Percentiles rank a stretch among this genome's conserved stretches.
Conservation (phyloP, 2,329 filamentous ascomycete species). For the Penicillium psychrosexuale region DNA sequence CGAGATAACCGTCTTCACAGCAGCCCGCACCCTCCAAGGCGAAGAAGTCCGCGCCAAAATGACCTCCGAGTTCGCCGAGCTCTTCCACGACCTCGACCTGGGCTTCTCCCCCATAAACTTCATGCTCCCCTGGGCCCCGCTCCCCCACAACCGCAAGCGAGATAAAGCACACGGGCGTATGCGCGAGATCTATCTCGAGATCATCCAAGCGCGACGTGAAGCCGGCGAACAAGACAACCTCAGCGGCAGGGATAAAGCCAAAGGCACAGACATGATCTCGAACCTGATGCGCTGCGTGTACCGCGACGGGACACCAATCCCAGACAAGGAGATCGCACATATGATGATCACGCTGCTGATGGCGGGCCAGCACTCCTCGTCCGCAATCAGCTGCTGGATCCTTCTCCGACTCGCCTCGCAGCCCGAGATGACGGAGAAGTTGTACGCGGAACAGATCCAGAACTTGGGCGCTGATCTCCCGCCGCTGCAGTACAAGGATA, state of each 20-base stretch:
- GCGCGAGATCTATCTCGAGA: slow-evolving; percentile 66
- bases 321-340: slow-evolving; percentile 74
- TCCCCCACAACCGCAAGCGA: slow-evolving; percentile 71
- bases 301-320: slow-evolving; percentile 66
- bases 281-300: slow-evolving; percentile 74
- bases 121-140: slow-evolving; percentile 72
- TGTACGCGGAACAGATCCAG: slow-evolving; percentile 64
- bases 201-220: slow-evolving; percentile 62
- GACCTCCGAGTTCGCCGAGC: slow-evolving; percentile 66
- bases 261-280: slow-evolving; percentile 68
- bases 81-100: slow-evolving; percentile 77
- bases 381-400: slow-evolving; percentile 75
- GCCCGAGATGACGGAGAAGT: slow-evolving; percentile 66
- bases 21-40: slow-evolving; percentile 70
- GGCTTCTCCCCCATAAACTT: slow-evolving; percentile 81
- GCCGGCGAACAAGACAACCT: slow-evolving; percentile 12
- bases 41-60: slow-evolving; percentile 71
- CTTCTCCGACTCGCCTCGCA: slow-evolving; percentile 68
- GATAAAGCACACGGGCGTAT: slow-evolving; percentile 70
- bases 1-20: slow-evolving; percentile 79
- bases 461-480: slow-evolving; percentile 55
- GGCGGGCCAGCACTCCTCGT: slow-evolving; percentile 79
- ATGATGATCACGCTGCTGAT: slow-evolving; percentile 86
- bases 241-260: slow-evolving; percentile 31
- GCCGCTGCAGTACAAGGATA: slow-evolving; percentile 57